phyloP scores from a whole-genome alignment of 208 protist genomes.

The Lotmaria passim region DNA sequence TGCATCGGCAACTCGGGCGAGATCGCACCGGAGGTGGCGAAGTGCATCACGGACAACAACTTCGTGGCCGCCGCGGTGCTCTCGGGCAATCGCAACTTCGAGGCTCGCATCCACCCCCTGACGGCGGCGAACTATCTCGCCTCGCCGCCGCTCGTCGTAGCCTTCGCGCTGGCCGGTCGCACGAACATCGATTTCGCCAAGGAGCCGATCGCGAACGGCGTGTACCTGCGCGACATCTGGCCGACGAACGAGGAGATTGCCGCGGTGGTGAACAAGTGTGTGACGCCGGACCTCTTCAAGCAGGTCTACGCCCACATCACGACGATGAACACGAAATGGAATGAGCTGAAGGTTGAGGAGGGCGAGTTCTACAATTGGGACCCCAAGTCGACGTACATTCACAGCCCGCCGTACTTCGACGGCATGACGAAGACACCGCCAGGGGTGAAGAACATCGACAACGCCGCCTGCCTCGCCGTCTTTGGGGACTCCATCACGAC shows the following conservation, averaged over 20 bases:
- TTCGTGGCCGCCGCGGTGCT: constrained; percentile 94
- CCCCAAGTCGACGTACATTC: constrained; percentile 95
- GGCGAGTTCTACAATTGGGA: constrained; percentile 95
- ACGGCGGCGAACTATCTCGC: constrained; percentile 96
- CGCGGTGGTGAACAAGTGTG: constrained; percentile 72
- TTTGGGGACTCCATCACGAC: constrained; percentile 97
- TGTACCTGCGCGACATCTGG: constrained; percentile 98
- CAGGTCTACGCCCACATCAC: constrained; percentile 91
- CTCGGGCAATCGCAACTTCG: constrained; percentile 97
- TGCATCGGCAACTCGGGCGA: constrained; percentile 97
- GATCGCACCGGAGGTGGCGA: constrained; percentile 84
- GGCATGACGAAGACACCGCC: constrained; percentile 70
- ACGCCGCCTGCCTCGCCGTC: constrained; percentile 89
- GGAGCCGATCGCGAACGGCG: constrained; percentile 87
- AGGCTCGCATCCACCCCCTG: constrained; percentile 94
- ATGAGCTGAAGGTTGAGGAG: constrained; percentile 86
- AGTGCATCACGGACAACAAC: constrained; percentile 94
- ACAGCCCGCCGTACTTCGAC: constrained; percentile 96
- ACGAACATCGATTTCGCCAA: constrained; percentile 95
- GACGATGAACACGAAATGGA: constrained; percentile 93
- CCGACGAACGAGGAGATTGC: constrained; percentile 91
- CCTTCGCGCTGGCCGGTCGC: constrained; percentile 95
- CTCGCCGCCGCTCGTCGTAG: constrained; percentile 95
- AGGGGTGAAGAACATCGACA: constrained; percentile 64
- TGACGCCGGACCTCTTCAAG: constrained; percentile 93